phyloP scores from a whole-genome alignment of 805 yeast genomes.

The Candida ovalis region DNA sequence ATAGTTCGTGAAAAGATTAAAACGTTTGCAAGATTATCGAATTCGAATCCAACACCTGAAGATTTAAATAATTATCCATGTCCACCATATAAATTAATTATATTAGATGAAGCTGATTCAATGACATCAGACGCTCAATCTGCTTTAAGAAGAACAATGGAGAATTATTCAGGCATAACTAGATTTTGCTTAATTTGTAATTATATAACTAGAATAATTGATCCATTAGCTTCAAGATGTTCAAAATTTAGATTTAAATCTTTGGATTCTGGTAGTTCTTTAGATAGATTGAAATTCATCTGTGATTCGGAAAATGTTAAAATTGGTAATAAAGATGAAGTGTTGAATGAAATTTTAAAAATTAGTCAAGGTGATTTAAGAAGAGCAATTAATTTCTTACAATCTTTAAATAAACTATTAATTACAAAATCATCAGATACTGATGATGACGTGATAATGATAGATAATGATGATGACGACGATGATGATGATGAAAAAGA shows the following conservation, averaged over 20 bases:
- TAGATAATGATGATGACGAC: conserved; percentile 9
- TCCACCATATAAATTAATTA: conserved; percentile 92
- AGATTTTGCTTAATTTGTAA: conserved; percentile 94
- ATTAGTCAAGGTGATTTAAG: conserved; percentile 89
- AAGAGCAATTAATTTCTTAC: conserved; percentile 85
- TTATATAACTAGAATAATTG: conserved; percentile 93
- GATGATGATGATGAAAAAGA: conserved; percentile 5
- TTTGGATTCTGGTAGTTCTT: conserved; percentile 67
- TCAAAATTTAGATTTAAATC: conserved; percentile 89
- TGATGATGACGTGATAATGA: conserved; percentile 34
- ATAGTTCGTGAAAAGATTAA: conserved; percentile 84
- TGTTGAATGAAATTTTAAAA: conserved; percentile 58
- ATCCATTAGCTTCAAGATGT: conserved; percentile 94
- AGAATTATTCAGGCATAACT: conserved; percentile 82
- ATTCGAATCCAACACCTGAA: conserved; percentile 71
- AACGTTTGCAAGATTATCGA: conserved; percentile 79
- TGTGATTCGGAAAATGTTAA: conserved; percentile 42
- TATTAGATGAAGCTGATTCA: conserved; percentile 93
- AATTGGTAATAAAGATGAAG: conserved; percentile 47
- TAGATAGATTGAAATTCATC: conserved; percentile 61
- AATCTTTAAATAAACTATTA: conserved; percentile 69
- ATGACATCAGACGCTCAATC: conserved; percentile 97
- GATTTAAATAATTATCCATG: conserved; percentile 80
- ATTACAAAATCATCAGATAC: conserved; percentile 10
- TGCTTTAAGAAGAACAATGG: conserved; percentile 93